Evolutionary conservation across 2,329 filamentous ascomycete species (phyloP), one percentile per base, ranked within the genome.

Genomic region (Pseudogymnoascus sp.): DNA sequence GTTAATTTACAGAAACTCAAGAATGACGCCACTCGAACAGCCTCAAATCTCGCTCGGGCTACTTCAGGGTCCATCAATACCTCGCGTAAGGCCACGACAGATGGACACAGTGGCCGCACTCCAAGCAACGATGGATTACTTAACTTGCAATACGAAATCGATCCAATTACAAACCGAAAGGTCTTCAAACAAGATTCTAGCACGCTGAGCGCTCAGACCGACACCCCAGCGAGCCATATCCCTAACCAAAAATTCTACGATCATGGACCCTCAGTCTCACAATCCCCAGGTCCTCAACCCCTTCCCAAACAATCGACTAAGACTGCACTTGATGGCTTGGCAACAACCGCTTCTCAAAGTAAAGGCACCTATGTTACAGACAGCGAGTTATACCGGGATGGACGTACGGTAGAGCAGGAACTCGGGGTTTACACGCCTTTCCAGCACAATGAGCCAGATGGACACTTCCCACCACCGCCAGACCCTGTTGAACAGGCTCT

Each of bases 151-250:
- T 80, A 77, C 59, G 71, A 77, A 18, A 84, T 86, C 46, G 83
- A 86, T 63, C 83, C 84, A 2, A 84, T 86, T 64, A 84, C 83
- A 14, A 86, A 86, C 66, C 78, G 82, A 36, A 83, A 78, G 65
- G 76, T 83, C 3, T 66, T 63, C 36, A 70, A 36, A 12, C 14
- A 64, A 75, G n/a, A 70, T 70, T 3, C 69, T 71, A 10, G 65
- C 70, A 38, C 50, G 5, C 36, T 21, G 50, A 56, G 28, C 50
- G 2, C 50, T 12, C 59, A 60, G 18, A 6, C 25, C 18, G 36
- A 60, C 34, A 40, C 59, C 12, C 38, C 59, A 5, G 36, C 38
- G 36, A 36, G 36, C 59, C 18, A 40, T 25, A 34, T 56, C 1
- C 28, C 50, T 31, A 68, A 73, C 62, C 66, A 73, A 6, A 31